These are phyloP conservation scores for Didymella glomerata DNA, from an alignment of 2,329 filamentous ascomycete species.

Conservation along the genomic window DNA sequence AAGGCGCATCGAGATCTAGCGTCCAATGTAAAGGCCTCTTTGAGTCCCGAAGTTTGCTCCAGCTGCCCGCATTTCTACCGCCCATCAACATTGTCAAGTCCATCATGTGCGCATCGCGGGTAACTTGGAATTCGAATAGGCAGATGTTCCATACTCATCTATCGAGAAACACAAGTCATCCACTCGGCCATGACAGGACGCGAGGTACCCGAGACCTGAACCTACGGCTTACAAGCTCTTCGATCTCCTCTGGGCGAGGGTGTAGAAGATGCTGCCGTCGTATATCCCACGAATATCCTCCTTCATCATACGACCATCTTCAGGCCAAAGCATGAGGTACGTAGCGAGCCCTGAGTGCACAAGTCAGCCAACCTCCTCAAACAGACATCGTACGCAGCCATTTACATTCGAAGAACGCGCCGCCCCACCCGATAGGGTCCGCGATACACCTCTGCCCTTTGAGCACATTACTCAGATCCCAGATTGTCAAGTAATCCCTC, in stretches of 20 bases:
- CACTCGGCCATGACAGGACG: no score
- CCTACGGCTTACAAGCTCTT: background rate
- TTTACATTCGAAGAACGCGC: background rate
- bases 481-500: background rate
- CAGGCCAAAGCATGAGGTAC: background rate
- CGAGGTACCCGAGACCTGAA: no score
- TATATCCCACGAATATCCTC: background rate
- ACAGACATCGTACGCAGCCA: no score
- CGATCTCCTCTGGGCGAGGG: background rate
- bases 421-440: background rate
- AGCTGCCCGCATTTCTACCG: no score
- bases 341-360: background rate
- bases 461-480: background rate
- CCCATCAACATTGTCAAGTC: no score
- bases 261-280: background rate
- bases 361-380: background rate
- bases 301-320: background rate
- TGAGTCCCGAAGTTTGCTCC: no score
- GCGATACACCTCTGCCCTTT: background rate
- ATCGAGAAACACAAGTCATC: no score
- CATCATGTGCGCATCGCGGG: no score
- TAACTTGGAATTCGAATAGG: no score
- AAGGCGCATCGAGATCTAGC: background rate
- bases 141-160: no score
- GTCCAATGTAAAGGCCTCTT: background rate